Evolutionary conservation across 2,329 filamentous ascomycete genomes (phyloP).

Genomic region (Parastagonospora avenae): DNA sequence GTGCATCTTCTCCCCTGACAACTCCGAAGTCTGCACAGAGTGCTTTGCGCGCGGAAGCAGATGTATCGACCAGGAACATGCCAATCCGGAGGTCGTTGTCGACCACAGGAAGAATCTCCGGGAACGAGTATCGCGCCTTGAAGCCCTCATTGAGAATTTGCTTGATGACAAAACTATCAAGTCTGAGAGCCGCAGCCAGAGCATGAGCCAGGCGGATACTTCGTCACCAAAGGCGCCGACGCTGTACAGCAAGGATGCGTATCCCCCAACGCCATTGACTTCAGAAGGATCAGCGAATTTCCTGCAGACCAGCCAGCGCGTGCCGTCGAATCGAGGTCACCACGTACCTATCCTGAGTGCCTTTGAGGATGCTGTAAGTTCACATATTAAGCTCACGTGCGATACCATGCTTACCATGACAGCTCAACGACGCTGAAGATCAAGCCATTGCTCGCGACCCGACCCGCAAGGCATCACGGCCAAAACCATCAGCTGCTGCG

Average conservation of each 20-base stretch:
- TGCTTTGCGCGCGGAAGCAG: conserved; percentile 52
- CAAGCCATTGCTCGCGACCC: conserved; percentile 33
- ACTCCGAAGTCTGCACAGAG: conserved; percentile 49
- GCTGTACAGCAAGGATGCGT: conserved; percentile 29
- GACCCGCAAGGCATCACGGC: conserved; percentile 20
- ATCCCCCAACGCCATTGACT: conserved; percentile 42
- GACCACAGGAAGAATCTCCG: conserved; percentile 52
- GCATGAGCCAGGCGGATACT: conserved; percentile 29
- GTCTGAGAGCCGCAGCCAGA: conserved; percentile 31
- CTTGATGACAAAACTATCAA: conserved; percentile 44
- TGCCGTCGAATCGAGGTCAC: conserved; percentile 33
- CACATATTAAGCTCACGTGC: background rate
- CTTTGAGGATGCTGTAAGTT: conserved; percentile 47
- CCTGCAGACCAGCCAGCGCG: conserved; percentile 27
- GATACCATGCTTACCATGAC: conserved; percentile 15
- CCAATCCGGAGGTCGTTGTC: conserved; percentile 46
- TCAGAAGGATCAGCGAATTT: conserved; percentile 34
- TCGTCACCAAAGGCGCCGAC: conserved; percentile 34
- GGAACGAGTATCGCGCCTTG: conserved; percentile 49
- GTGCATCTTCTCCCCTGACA: conserved; percentile 52
- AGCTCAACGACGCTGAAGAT: conserved; percentile 45
- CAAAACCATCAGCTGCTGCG: conserved; percentile 10
- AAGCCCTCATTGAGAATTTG: conserved; percentile 47
- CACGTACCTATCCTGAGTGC: conserved; percentile 46
- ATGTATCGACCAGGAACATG: conserved; percentile 55